phyloP scores from a whole-genome alignment of 2,329 filamentous ascomycete genomes.

The Nannizziopsis barbatae region DNA sequence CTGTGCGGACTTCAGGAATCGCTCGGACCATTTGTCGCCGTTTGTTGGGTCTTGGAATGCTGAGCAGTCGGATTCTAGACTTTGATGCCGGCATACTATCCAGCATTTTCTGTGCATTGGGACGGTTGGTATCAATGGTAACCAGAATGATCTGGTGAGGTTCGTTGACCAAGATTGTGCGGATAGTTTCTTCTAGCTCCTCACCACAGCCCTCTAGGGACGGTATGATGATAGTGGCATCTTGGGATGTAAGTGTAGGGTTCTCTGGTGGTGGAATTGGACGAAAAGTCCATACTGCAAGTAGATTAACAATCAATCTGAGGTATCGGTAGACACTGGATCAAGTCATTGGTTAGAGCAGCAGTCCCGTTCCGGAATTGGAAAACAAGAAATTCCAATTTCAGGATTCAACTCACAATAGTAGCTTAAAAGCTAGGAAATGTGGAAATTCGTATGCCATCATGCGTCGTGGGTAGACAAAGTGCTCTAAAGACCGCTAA shows the following conservation, averaged over 20 bases:
- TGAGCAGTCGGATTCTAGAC: slow-evolving; percentile 61
- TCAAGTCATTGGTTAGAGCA: slow-evolving; percentile 10
- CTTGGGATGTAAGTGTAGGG: slow-evolving; percentile 64
- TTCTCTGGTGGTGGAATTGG: slow-evolving; percentile 72
- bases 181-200: slow-evolving; percentile 68
- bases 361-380: neutral
- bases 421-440: slow-evolving; percentile 15
- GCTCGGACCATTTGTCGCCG: slow-evolving; percentile 85
- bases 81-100: slow-evolving; percentile 44
- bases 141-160: slow-evolving; percentile 68
- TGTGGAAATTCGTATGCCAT: slow-evolving; percentile 16
- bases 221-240: slow-evolving; percentile 90
- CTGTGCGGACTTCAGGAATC: slow-evolving; percentile 70
- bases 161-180: slow-evolving; percentile 43
- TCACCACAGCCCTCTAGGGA: slow-evolving; percentile 81
- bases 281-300: slow-evolving; percentile 77
- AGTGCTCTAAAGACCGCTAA: neutral
- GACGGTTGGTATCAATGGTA: slow-evolving; percentile 69
- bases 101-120: slow-evolving; percentile 54
- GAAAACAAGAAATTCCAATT: neutral
- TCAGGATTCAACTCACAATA: slow-evolving; percentile 14
- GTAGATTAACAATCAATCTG: slow-evolving; percentile 70
- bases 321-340: slow-evolving; percentile 75
- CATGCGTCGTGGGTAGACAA: slow-evolving; percentile 5
- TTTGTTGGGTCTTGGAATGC: slow-evolving; percentile 82